Conservation (phyloP, 176 grass and related monocot genomes). For the Pharus latifolius region DNA sequence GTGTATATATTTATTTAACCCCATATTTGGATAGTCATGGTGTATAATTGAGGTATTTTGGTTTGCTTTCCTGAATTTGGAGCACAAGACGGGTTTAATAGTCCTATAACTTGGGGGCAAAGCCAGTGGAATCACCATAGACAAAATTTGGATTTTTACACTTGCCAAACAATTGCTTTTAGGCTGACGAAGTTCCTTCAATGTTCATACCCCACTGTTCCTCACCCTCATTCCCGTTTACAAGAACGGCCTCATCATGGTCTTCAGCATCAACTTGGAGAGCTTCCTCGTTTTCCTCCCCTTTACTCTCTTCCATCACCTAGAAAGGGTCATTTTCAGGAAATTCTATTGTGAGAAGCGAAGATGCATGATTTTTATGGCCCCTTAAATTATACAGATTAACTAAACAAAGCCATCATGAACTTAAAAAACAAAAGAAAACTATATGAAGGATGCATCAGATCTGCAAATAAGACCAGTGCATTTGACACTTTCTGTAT, state of each 20-base stretch:
- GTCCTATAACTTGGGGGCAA: slow-evolving; percentile 6
- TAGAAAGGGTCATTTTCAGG: slow-evolving; percentile 9
- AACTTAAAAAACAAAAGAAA: too few species aligned
- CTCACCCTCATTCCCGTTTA: slow-evolving; percentile 93
- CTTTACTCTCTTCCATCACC: slow-evolving; percentile 28
- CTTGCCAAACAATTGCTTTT: slow-evolving; percentile 38
- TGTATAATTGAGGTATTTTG: not conserved
- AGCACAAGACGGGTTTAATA: not conserved
- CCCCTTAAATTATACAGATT: too few species aligned
- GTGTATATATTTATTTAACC: not conserved
- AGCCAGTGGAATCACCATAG: slow-evolving; percentile 30
- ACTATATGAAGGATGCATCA: too few species aligned
- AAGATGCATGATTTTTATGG: too few species aligned
- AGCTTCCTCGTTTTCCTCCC: slow-evolving; percentile 60
- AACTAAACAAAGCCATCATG: too few species aligned
- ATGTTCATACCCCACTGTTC: slow-evolving; percentile 73
- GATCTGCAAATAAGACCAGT: too few species aligned
- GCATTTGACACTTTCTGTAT: too few species aligned
- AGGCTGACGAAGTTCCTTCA: slow-evolving; percentile 43
- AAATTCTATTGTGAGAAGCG: too few species aligned
- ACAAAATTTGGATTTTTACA: slow-evolving; percentile 35
- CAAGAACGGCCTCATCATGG: slow-evolving; percentile 50
- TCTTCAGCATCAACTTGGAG: slow-evolving; percentile 57
- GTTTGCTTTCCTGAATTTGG: not conserved
- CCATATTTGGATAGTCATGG: not conserved